Percentiles rank a stretch among this genome's conserved stretches.
Conservation (phyloP, 805 yeast genomes). For the Lipomyces kockii region DNA sequence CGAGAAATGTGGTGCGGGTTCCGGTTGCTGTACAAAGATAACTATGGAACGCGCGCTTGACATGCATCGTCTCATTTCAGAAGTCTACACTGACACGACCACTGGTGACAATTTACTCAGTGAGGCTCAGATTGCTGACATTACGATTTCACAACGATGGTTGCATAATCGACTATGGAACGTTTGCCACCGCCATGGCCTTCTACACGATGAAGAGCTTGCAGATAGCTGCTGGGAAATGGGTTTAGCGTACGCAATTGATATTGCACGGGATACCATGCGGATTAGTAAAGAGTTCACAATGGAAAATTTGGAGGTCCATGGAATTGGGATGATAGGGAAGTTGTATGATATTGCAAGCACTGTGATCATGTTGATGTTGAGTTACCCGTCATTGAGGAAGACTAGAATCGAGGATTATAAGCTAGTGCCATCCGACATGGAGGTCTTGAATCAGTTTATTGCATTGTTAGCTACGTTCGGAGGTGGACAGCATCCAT, state of each 20-base stretch:
- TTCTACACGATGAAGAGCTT: neutral
- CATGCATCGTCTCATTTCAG: conserved; percentile 5
- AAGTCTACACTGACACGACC: neutral
- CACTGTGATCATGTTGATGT: neutral
- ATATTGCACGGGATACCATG: conserved; percentile 19
- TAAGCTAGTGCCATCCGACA: neutral
- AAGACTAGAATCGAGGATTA: neutral
- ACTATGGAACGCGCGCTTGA: conserved; percentile 9
- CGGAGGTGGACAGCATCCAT: conserved; percentile 24
- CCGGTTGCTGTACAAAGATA: neutral
- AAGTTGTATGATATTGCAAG: conserved; percentile 24
- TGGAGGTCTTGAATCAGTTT: conserved; percentile 12
- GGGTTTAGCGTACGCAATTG: conserved; percentile 7
- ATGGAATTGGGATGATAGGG: conserved; percentile 22
- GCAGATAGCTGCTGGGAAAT: neutral
- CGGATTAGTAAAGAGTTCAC: neutral
- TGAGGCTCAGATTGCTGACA: conserved; percentile 18
- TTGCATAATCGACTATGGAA: conserved; percentile 22
- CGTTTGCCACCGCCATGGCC: conserved; percentile 13
- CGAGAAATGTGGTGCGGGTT: conserved; percentile 13
- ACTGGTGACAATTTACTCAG: neutral
- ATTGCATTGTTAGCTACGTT: conserved; percentile 17
- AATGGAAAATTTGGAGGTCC: conserved; percentile 17
- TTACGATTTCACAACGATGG: conserved; percentile 21
- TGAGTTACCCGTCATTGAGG: neutral